Conservation (phyloP, 306 rosid species). For the Notholithocarpus densiflorus region DNA sequence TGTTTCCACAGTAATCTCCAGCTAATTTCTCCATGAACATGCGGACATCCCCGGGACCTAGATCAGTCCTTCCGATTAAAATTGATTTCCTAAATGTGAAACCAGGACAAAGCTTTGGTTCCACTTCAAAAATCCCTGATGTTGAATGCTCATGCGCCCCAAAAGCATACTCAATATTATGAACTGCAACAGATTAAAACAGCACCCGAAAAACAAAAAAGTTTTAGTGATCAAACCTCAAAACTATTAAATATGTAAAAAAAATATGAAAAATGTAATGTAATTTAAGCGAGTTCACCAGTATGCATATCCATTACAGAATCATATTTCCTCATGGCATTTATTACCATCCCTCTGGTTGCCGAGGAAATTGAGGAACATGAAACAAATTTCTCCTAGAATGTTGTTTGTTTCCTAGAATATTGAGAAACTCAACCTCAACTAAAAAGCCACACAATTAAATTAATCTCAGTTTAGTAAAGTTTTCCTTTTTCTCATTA, state of each 20-base stretch:
- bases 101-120: constrained; percentile 86
- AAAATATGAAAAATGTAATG: neutral
- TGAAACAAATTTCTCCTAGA: neutral
- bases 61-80: constrained; percentile 75
- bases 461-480: neutral
- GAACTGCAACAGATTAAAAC: constrained; percentile 47
- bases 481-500: neutral
- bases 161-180: constrained; percentile 84
- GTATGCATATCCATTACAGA: neutral
- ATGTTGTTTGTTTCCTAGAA: neutral
- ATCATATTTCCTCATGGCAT: too few relatives aligned
- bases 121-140: constrained; percentile 88
- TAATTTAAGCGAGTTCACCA: too few relatives aligned
- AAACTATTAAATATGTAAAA: neutral
- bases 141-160: constrained; percentile 89
- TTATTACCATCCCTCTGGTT: neutral
- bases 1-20: constrained; percentile 68
- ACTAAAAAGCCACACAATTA: neutral
- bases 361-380: constrained; percentile 2
- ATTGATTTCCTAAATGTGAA: constrained; percentile 86
- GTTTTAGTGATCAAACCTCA: neutral
- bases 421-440: neutral
- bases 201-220: neutral
- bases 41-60: constrained; percentile 59
- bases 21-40: constrained; percentile 76